phyloP scores from a whole-genome alignment of 768 basidiomycete species.

The Xerocomus spinulosus region DNA sequence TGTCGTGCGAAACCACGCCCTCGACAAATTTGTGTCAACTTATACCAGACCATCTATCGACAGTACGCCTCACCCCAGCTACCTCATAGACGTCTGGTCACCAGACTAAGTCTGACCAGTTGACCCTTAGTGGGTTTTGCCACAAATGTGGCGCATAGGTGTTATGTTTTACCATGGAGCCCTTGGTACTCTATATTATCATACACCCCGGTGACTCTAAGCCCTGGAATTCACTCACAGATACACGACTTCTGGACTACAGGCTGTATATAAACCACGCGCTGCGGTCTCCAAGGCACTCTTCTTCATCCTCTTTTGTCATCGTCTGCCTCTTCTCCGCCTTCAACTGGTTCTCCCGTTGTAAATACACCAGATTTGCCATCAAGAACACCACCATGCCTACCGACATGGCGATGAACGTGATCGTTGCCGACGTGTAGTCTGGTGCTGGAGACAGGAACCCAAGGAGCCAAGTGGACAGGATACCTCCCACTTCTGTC shows the following conservation, averaged over 20 bases:
- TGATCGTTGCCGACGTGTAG: conserved; percentile 45
- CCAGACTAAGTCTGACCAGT: too few species aligned
- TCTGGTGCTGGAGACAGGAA: conserved; percentile 43
- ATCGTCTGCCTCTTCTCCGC: conserved; percentile 30
- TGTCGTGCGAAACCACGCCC: background rate
- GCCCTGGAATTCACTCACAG: too few species aligned
- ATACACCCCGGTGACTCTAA: too few species aligned
- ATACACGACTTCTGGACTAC: too few species aligned
- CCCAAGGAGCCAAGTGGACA: conserved; percentile 60
- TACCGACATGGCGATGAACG: conserved; percentile 35
- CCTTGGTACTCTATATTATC: too few species aligned
- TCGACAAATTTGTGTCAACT: background rate
- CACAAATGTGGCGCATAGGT: too few species aligned
- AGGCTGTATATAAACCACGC: conserved; percentile 54
- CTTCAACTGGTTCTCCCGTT: conserved; percentile 45
- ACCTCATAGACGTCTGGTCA: too few species aligned
- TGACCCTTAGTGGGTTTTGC: too few species aligned
- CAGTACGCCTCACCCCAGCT: background rate
- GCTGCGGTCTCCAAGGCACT: conserved; percentile 44
- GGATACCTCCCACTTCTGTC: conserved; percentile 55
- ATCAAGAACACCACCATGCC: conserved; percentile 35
- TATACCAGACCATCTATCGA: background rate
- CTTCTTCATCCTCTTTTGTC: conserved; percentile 35
- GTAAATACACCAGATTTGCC: conserved; percentile 39
- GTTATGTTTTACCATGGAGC: too few species aligned